Evolutionary conservation across 2,329 filamentous ascomycete species (phyloP).

Genomic region (Colletotrichum orchidophilum): DNA sequence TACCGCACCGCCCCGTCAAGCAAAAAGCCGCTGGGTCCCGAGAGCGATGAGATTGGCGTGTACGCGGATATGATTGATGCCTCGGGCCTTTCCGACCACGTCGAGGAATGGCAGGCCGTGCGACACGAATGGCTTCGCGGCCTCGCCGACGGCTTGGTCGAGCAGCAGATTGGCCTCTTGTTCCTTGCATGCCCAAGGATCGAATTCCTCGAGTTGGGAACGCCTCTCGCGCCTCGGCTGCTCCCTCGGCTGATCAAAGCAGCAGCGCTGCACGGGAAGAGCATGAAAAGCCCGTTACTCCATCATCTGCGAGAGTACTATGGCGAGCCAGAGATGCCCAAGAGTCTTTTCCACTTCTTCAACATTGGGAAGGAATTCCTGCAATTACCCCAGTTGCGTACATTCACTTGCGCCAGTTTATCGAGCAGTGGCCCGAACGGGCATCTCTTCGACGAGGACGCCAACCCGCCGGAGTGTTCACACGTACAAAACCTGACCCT

Average conservation of each 20-base stretch:
- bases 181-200: not conserved
- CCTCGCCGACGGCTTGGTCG: not conserved
- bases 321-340: conserved; percentile 1
- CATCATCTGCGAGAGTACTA: not conserved
- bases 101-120: not conserved
- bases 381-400: not conserved
- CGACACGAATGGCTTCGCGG: not conserved
- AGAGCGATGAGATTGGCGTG: not conserved
- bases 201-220: not conserved
- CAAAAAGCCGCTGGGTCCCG: not conserved
- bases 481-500: not conserved
- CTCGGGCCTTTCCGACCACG: not conserved
- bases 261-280: not conserved
- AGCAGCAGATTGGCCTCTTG: conserved; percentile 7
- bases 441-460: not conserved
- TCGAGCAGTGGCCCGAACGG: conserved; percentile 8
- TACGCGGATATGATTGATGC: conserved; percentile 2
- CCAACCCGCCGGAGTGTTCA: not conserved
- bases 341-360: conserved; percentile 13
- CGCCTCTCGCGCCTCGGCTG: not conserved
- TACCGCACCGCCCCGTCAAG: conserved; percentile 1
- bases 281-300: not conserved
- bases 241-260: conserved; percentile 6
- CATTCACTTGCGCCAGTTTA: not conserved
- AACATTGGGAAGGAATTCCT: conserved; percentile 7